phyloP scores from a whole-genome alignment of 106 monocot genomes.

The Agapanthus africanus region DNA sequence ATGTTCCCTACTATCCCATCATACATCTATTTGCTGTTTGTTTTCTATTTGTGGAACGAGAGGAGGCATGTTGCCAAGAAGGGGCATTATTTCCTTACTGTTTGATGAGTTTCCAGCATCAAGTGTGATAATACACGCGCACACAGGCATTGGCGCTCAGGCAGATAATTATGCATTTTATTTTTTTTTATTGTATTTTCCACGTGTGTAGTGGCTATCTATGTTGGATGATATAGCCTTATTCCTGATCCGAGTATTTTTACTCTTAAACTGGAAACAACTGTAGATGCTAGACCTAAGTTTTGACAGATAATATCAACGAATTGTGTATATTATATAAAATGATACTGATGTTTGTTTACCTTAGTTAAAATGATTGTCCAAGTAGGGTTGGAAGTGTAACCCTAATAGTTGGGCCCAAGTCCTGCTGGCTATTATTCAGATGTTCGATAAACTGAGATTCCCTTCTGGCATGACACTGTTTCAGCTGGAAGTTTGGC shows the following conservation, averaged over 20 bases:
- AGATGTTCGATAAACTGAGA: background rate
- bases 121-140: background rate
- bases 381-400: too few relatives aligned
- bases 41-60: background rate
- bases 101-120: background rate
- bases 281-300: background rate
- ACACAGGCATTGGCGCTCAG: too few relatives aligned
- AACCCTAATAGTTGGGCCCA: background rate
- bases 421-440: background rate
- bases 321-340: background rate
- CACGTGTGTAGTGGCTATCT: background rate
- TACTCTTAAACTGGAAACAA: background rate
- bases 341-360: background rate
- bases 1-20: background rate
- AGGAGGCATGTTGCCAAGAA: background rate
- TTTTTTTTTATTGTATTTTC: background rate
- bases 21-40: background rate
- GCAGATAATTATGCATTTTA: too few relatives aligned
- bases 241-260: background rate
- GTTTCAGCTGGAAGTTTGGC: background rate
- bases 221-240: background rate
- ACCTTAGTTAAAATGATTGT: too few relatives aligned
- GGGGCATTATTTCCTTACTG: too few relatives aligned
- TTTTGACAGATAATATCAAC: background rate
- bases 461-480: background rate